Conservation (phyloP, 345 rosid genomes). For the Fremontodendron californicum region DNA sequence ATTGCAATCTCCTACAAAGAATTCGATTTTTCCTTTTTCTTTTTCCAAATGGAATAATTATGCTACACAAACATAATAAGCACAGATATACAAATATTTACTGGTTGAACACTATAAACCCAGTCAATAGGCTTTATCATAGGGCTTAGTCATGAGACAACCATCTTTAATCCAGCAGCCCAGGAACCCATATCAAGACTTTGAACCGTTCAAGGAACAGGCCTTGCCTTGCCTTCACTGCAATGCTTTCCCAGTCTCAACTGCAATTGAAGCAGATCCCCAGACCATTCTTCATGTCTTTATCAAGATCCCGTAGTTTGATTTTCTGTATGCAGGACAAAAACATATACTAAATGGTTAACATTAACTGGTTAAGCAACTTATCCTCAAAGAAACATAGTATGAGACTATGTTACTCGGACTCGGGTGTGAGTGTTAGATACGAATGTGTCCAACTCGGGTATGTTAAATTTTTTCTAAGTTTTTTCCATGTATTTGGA, state of each 20-base stretch:
- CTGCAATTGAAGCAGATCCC: not conserved
- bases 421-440: no score
- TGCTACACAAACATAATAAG: not conserved
- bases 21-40: not conserved
- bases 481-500: no score
- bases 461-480: no score
- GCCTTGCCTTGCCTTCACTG: not conserved
- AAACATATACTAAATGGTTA: not conserved
- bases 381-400: not conserved
- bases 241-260: not conserved
- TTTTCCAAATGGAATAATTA: not conserved
- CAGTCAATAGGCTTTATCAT: not conserved
- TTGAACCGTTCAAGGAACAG: not conserved
- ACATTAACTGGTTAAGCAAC: not conserved
- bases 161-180: slow-evolving; percentile 2
- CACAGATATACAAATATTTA: slow-evolving; percentile 16
- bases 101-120: not conserved
- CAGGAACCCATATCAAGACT: not conserved
- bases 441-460: no score
- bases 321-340: slow-evolving; percentile 12
- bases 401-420: no score
- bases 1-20: not conserved
- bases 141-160: not conserved
- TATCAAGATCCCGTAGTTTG: slow-evolving; percentile 8
- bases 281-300: not conserved